phyloP scores from a whole-genome alignment of 192 early-diverging fungal genomes.

The Coemansia furcata region DNA sequence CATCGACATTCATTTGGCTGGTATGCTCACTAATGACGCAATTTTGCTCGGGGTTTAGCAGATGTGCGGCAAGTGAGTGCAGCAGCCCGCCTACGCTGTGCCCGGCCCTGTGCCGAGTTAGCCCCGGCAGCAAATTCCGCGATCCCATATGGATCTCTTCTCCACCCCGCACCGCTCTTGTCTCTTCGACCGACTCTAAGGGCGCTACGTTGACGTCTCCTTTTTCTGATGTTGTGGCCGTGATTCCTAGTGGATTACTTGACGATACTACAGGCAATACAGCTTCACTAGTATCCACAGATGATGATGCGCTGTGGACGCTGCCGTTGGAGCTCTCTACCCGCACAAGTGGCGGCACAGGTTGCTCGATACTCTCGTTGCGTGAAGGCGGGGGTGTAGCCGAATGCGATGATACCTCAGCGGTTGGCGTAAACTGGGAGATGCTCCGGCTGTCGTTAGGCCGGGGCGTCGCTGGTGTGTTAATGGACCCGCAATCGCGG shows the following conservation, averaged over 20 bases:
- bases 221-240: not conserved
- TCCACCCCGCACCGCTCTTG: not conserved
- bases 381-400: not conserved
- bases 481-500: not conserved
- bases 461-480: not conserved
- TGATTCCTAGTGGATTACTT: not conserved
- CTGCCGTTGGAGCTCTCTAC: not conserved
- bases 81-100: not conserved
- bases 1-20: constrained; percentile 12
- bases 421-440: not conserved
- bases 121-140: constrained; percentile 3
- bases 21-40: not conserved
- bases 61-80: not conserved
- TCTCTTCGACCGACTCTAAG: not conserved
- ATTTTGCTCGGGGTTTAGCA: not conserved
- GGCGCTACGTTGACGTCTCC: not conserved
- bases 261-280: not conserved
- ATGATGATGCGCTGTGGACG: not conserved
- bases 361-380: not conserved
- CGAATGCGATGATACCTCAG: not conserved
- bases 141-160: constrained; percentile 4
- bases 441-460: not conserved
- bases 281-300: not conserved
- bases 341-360: not conserved
- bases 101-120: not conserved